Evolutionary conservation across 345 rosid genomes (phyloP).

Genomic region (Syzygium aqueum): DNA sequence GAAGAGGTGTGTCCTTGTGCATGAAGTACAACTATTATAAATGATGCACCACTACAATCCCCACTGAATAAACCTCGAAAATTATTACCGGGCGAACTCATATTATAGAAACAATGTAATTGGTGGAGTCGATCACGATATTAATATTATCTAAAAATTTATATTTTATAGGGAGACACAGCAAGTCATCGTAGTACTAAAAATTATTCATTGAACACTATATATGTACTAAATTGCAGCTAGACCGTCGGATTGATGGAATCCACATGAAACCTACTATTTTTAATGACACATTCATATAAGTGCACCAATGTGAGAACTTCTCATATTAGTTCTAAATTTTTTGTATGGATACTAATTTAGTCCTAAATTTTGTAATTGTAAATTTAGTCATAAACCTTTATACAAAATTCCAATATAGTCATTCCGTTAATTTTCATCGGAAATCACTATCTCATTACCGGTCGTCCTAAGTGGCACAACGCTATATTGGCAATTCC

Average conservation of each 20-base stretch:
- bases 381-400: rapidly evolving
- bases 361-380: neutral
- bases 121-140: neutral
- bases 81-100: neutral
- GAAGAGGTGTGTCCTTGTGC: neutral
- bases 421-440: neutral
- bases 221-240: too few relatives aligned
- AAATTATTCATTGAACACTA: too few relatives aligned
- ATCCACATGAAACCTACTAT: neutral
- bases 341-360: neutral
- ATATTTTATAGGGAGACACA: neutral
- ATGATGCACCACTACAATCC: neutral
- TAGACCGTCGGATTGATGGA: neutral
- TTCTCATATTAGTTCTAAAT: neutral
- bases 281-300: neutral
- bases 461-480: neutral
- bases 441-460: rapidly evolving
- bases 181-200: neutral
- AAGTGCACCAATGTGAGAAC: neutral
- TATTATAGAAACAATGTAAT: neutral
- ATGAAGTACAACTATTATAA: neutral
- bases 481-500: neutral
- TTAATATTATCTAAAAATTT: neutral
- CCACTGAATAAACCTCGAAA: neutral
- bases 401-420: neutral